phyloP scores from a whole-genome alignment of 2,329 filamentous ascomycete species.

The Penicillium thymicola region DNA sequence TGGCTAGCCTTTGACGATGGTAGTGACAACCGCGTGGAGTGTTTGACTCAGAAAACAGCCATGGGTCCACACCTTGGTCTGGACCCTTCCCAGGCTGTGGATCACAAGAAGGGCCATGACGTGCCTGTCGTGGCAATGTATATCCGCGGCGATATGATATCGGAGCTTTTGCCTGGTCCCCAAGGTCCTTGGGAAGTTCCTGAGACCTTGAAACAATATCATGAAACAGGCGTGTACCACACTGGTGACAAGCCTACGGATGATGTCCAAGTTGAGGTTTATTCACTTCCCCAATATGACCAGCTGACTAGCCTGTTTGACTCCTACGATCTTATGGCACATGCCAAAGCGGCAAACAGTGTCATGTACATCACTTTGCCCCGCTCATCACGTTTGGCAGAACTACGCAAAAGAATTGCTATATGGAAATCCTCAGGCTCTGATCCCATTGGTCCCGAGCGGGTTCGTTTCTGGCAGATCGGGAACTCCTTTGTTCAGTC shows the following conservation, averaged over 20 bases:
- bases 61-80: constrained; percentile 51
- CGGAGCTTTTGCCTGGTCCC: constrained; percentile 41
- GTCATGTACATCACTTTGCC: constrained; percentile 39
- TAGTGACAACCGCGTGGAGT: constrained; percentile 54
- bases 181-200: constrained; percentile 50
- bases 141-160: constrained; percentile 49
- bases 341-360: constrained; percentile 32
- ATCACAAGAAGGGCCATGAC: constrained; percentile 44
- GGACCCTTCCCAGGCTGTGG: constrained; percentile 40
- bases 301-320: constrained; percentile 41
- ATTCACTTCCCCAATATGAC: constrained; percentile 35
- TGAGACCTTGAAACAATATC: constrained; percentile 40
- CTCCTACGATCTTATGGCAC: constrained; percentile 43
- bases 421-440: constrained; percentile 28
- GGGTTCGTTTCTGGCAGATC: constrained; percentile 42
- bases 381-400: constrained; percentile 31
- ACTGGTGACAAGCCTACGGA: constrained; percentile 10
- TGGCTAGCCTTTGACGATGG: constrained; percentile 61
- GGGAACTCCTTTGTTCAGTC: constrained; percentile 34
- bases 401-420: constrained; percentile 39
- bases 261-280: constrained; percentile 41
- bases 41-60: constrained; percentile 56
- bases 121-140: constrained; percentile 57
- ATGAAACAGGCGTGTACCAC: constrained; percentile 30
- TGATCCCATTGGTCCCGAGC: constrained; percentile 28